Percentiles rank a stretch among this genome's conserved stretches.
Conservation (phyloP, 2,329 filamentous ascomycete species). For the Bipolaris gigantea region DNA sequence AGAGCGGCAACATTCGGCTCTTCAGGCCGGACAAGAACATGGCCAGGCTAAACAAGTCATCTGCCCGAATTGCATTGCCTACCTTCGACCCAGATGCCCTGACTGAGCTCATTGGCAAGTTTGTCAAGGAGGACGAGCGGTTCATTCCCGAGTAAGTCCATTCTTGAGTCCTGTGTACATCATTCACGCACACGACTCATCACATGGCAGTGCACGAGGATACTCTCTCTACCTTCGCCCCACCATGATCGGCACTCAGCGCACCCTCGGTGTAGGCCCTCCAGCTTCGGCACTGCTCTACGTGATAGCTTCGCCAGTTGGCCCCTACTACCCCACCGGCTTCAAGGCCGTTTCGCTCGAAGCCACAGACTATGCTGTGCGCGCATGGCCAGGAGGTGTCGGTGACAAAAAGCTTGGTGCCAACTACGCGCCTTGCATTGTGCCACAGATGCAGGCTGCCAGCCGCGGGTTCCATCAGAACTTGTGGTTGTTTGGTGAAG, state of each 20-base stretch:
- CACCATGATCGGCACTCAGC: constrained; percentile 96
- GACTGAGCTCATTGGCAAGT: constrained; percentile 78
- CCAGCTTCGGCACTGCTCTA: constrained; percentile 90
- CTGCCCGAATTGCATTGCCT: constrained; percentile 87
- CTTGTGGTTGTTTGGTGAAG: constrained; percentile 93
- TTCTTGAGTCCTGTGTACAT: background rate
- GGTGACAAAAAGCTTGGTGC: constrained; percentile 98
- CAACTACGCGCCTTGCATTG: constrained; percentile 98
- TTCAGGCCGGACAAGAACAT: constrained; percentile 98
- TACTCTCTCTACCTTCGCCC: constrained; percentile 96
- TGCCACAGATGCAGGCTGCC: constrained; percentile 92
- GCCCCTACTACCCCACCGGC: constrained; percentile 96
- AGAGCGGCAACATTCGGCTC: constrained; percentile 73
- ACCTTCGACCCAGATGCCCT: constrained; percentile 75
- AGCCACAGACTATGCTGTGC: constrained; percentile 93
- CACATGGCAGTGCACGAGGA: constrained; percentile 59
- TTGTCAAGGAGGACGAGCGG: constrained; percentile 78
- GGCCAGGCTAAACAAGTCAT: constrained; percentile 88
- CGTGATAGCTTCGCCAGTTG: constrained; percentile 93
- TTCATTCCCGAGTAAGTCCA: constrained; percentile 77
- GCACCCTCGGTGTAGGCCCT: constrained; percentile 88
- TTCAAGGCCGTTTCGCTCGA: constrained; percentile 97
- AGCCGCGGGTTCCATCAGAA: constrained; percentile 96
- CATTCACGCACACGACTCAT: constrained; percentile 10
- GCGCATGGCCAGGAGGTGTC: constrained; percentile 96